Evolutionary conservation across 2,329 filamentous ascomycete species (phyloP).

Genomic region (Mycosphaerelloides madeirae): DNA sequence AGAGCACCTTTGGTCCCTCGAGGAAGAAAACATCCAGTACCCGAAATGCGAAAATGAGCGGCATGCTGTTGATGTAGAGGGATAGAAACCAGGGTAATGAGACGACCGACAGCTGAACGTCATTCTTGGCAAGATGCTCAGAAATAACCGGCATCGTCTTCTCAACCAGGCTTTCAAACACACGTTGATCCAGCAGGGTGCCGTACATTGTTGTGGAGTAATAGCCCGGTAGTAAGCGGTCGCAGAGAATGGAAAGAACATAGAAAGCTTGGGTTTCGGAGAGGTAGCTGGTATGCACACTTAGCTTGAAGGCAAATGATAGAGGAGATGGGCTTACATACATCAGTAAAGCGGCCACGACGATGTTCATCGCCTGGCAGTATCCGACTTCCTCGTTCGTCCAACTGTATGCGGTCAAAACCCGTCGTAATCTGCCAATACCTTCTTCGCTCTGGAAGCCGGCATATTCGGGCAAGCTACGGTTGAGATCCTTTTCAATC

Average conservation of each 20-base stretch:
- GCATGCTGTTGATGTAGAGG: conserved; percentile 99
- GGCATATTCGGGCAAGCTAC: conserved; percentile 92
- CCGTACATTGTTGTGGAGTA: conserved; percentile 99
- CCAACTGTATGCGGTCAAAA: conserved; percentile 97
- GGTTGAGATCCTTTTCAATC: conserved; percentile 96
- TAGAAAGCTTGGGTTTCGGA: conserved; percentile 96
- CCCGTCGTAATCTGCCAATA: conserved; percentile 80
- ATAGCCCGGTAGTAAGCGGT: conserved; percentile 88
- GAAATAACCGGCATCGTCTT: conserved; percentile 98
- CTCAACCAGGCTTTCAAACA: conserved; percentile 97
- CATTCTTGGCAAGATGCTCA: conserved; percentile 95
- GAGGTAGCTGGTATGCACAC: conserved; percentile 63
- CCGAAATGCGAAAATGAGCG: conserved; percentile 91
- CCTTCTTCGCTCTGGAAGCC: conserved; percentile 96
- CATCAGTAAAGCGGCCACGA: conserved; percentile 94
- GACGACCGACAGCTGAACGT: conserved; percentile 94
- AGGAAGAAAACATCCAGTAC: conserved; percentile 98
- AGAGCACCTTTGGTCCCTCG: conserved; percentile 93
- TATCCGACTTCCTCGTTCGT: conserved; percentile 93
- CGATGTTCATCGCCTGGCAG: conserved; percentile 99
- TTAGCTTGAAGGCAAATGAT: conserved; percentile 3
- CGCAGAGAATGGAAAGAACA: conserved; percentile 83
- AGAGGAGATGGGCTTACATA: conserved; percentile 37
- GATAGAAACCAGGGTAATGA: conserved; percentile 97
- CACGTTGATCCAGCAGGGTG: conserved; percentile 90